Conservation (phyloP, 257 asterid species). For the Nicotiana paniculata region DNA sequence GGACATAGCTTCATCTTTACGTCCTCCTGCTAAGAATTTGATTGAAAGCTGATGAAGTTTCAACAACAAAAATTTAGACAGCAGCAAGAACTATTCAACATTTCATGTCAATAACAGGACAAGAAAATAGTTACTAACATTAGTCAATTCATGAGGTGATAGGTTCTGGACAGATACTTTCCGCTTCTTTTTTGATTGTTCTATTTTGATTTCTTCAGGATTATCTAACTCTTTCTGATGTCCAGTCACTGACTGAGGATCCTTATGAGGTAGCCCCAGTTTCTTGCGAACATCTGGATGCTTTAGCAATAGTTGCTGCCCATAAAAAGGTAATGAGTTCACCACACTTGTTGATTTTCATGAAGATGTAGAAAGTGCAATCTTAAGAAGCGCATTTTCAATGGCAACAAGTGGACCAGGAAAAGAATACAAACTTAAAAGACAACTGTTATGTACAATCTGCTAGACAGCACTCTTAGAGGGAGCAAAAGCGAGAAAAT, state of each 20-base stretch:
- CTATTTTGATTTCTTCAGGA: conserved; percentile 23
- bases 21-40: conserved; percentile 8
- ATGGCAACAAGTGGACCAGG: neutral
- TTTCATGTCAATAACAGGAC: neutral
- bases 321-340: conserved; percentile 8
- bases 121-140: conserved; percentile 41
- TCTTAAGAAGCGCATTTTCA: neutral
- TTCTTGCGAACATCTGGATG: conserved; percentile 51
- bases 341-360: neutral
- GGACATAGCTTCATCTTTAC: conserved; percentile 12
- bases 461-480: neutral
- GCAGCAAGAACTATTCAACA: neutral
- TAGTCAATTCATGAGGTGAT: conserved; percentile 59
- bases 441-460: neutral
- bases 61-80: conserved; percentile 5
- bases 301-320: conserved; percentile 65
- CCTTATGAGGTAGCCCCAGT: conserved; percentile 63
- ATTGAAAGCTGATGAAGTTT: conserved; percentile 5
- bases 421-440: neutral
- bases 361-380: neutral
- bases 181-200: conserved; percentile 37
- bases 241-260: conserved; percentile 28
- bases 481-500: neutral
- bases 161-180: conserved; percentile 42
- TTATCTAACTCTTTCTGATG: conserved; percentile 25